phyloP scores from a whole-genome alignment of 495 filamentous ascomycete genomes.

The Aspergillus steynii region DNA sequence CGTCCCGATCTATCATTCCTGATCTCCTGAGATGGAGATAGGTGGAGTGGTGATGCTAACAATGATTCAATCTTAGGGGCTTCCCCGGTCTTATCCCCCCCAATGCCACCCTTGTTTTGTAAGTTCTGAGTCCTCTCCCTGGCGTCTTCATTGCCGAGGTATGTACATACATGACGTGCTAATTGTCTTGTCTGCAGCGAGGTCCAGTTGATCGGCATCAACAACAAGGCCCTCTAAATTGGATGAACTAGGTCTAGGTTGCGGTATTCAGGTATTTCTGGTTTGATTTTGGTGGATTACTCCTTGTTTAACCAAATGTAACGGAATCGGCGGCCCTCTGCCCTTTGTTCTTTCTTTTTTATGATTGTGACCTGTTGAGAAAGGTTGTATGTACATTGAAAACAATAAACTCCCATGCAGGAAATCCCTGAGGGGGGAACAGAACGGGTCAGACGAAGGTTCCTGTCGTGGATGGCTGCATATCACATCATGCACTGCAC shows the following conservation, averaged over 20 bases:
- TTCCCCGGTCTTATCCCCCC: constrained; percentile 64
- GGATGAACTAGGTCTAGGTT: not conserved
- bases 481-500: not conserved
- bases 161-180: not conserved
- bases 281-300: not conserved
- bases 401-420: no score
- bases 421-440: no score
- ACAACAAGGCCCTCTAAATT: constrained; percentile 34
- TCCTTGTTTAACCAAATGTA: not conserved
- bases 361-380: no score
- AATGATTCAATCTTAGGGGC: constrained; percentile 43
- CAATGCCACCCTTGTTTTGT: constrained; percentile 51
- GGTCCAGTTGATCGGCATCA: constrained; percentile 47
- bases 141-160: not conserved
- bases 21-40: not conserved
- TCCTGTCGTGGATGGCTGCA: not conserved
- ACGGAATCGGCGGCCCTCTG: not conserved
- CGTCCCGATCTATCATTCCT: constrained; percentile 1
- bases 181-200: constrained; percentile 32
- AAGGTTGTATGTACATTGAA: not conserved
- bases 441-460: not conserved
- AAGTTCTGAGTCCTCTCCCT: constrained; percentile 27
- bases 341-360: not conserved
- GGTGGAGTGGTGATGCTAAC: constrained; percentile 16
- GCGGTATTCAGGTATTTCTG: no score